Evolutionary conservation across 139 green algal genomes (phyloP).

Genomic region (Micromonas pusilla): DNA sequence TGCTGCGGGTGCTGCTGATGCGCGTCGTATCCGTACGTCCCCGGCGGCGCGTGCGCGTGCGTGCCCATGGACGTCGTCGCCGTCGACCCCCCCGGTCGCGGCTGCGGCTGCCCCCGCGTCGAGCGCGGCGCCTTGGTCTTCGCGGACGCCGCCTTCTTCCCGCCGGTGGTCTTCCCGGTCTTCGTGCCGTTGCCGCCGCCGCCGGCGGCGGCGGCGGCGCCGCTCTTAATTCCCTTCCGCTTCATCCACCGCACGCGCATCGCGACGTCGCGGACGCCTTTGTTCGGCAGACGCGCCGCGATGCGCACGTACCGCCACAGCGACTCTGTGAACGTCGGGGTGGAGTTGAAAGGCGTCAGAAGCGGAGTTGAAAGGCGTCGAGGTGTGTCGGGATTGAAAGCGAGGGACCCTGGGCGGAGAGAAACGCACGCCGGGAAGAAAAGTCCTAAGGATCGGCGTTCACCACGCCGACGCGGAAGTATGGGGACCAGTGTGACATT

Average conservation of each 20-base stretch:
- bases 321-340: constrained; percentile 28
- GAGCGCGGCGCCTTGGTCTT: no score
- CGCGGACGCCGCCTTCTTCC: constrained; percentile 39
- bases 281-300: constrained; percentile 52
- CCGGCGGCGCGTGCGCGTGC: constrained; percentile 24
- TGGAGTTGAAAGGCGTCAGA: no score
- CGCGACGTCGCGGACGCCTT: constrained; percentile 64
- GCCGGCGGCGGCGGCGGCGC: constrained; percentile 25
- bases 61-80: not conserved
- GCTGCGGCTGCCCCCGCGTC: not conserved
- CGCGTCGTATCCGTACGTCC: not conserved
- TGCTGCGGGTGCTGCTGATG: constrained; percentile 8
- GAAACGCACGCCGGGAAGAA: no score
- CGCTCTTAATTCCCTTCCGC: constrained; percentile 28
- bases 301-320: constrained; percentile 58
- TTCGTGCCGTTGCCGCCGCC: not conserved
- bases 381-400: no score
- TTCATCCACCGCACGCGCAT: constrained; percentile 56
- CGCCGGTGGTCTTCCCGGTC: constrained; percentile 18
- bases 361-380: no score
- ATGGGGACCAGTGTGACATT: constrained; percentile 41
- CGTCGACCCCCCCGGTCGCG: constrained; percentile 1
- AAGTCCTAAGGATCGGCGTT: no score
- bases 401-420: no score
- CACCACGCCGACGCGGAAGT: no score